These are phyloP conservation scores for Trichoderma gamsii DNA, from an alignment of 495 filamentous ascomycete genomes.

Conservation along the genomic window DNA sequence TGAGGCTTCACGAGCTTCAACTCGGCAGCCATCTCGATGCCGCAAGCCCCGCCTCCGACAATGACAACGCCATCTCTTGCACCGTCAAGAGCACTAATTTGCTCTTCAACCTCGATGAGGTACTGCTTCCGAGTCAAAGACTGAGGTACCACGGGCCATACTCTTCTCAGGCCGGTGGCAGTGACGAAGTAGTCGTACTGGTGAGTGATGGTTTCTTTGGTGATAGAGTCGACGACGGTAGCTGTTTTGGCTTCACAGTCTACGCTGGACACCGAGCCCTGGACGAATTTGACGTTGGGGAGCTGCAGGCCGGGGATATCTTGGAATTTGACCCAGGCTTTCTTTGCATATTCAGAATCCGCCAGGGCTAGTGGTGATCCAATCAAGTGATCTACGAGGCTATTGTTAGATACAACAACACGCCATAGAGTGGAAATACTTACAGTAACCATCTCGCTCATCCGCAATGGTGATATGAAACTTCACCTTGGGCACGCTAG, in stretches of 20 bases:
- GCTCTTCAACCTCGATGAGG: constrained; percentile 46
- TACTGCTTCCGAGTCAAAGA: constrained; percentile 48
- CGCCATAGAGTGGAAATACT: constrained; percentile 17
- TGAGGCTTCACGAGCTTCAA: constrained; percentile 53
- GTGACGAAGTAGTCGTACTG: constrained; percentile 63
- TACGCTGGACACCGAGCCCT: constrained; percentile 50
- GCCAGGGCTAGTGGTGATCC: constrained; percentile 58
- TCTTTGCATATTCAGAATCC: constrained; percentile 45
- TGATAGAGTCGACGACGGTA: constrained; percentile 30
- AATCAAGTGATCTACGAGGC: constrained; percentile 51
- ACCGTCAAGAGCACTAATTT: constrained; percentile 34
- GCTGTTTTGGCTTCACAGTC: constrained; percentile 48
- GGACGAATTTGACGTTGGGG: constrained; percentile 47
- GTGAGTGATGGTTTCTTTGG: constrained; percentile 25
- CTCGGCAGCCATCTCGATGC: constrained; percentile 67
- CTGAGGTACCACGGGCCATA: constrained; percentile 59
- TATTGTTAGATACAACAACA: constrained; percentile 15
- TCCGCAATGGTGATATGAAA: constrained; percentile 63
- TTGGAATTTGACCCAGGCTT: constrained; percentile 56
- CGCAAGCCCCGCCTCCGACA: constrained; percentile 59
- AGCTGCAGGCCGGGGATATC: constrained; percentile 53
- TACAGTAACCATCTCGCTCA: constrained; percentile 66
- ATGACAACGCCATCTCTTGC: constrained; percentile 49
- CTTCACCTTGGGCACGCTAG: constrained; percentile 32
- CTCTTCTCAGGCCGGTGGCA: constrained; percentile 53